Percentiles rank a stretch among this genome's conserved stretches.
These are phyloP conservation scores for Soucietia sequanensis DNA, from an alignment of 805 yeast species.

Conservation along the genomic window DNA sequence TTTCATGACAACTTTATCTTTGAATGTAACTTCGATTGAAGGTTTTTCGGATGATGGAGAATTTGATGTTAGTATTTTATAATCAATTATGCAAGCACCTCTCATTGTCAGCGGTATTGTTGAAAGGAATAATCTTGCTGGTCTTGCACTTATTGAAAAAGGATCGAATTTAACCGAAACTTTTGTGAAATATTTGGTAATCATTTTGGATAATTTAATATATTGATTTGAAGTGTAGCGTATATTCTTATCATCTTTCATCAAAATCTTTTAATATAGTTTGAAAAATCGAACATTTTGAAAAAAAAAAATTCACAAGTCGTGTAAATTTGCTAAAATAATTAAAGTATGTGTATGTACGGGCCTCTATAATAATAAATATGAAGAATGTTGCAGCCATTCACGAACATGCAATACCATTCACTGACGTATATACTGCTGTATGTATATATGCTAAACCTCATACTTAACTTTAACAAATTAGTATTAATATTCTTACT, in stretches of 20 bases:
- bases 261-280: neutral
- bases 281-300: too few species aligned
- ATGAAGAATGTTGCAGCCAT: too few species aligned
- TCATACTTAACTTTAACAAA: too few species aligned
- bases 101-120: slow-evolving; percentile 77
- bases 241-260: neutral
- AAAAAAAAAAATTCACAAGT: too few species aligned
- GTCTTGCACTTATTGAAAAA: slow-evolving; percentile 66
- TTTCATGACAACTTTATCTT: slow-evolving; percentile 71
- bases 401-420: too few species aligned
- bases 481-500: too few species aligned
- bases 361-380: too few species aligned
- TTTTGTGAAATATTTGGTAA: slow-evolving; percentile 83
- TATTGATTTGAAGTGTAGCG: neutral
- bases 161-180: slow-evolving; percentile 81
- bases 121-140: slow-evolving; percentile 76
- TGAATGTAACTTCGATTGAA: slow-evolving; percentile 67
- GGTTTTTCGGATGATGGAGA: slow-evolving; percentile 47
- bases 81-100: slow-evolving; percentile 55
- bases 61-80: slow-evolving; percentile 52
- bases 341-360: too few species aligned
- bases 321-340: too few species aligned
- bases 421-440: too few species aligned
- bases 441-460: too few species aligned
- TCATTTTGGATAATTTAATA: slow-evolving; percentile 48